phyloP scores from a whole-genome alignment of 2,329 filamentous ascomycete species.

The Kalmusia sp. region DNA sequence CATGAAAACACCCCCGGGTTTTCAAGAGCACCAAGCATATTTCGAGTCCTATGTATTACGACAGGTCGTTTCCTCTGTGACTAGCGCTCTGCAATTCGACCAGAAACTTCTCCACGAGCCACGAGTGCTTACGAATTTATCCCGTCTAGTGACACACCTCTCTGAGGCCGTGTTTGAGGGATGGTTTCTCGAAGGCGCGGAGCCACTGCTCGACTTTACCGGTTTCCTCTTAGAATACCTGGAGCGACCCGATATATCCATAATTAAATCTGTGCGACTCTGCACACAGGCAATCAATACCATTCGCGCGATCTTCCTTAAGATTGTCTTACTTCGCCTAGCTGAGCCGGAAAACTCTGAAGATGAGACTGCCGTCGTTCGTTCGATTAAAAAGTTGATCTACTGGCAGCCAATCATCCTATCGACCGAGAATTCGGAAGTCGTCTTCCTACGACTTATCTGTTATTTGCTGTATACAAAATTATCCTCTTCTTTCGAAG shows the following conservation, averaged over 20 bases:
- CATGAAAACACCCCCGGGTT: conserved; percentile 87
- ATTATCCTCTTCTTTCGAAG: conserved; percentile 72
- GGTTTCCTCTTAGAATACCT: conserved; percentile 88
- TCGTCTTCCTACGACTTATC: conserved; percentile 82
- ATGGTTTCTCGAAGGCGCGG: conserved; percentile 91
- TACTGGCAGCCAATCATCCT: conserved; percentile 97
- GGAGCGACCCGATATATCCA: conserved; percentile 81
- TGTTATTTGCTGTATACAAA: conserved; percentile 95
- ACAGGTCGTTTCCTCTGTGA: conserved; percentile 74
- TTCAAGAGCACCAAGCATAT: conserved; percentile 92
- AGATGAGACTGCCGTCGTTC: conserved; percentile 67
- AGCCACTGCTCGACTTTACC: conserved; percentile 82
- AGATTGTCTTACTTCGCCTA: conserved; percentile 78
- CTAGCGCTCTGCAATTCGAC: conserved; percentile 73
- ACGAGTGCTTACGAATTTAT: conserved; percentile 83
- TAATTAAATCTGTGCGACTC: conserved; percentile 85
- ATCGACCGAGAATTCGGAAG: conserved; percentile 76
- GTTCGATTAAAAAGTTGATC: conserved; percentile 82
- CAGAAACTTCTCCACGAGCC: conserved; percentile 80
- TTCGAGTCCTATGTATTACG: conserved; percentile 90
- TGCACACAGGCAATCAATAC: conserved; percentile 82
- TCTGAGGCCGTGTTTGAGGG: conserved; percentile 93
- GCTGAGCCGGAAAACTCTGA: conserved; percentile 79
- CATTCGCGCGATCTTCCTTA: conserved; percentile 79
- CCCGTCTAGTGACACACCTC: conserved; percentile 80